phyloP scores from a whole-genome alignment of 2,329 filamentous ascomycete species.

The Alternaria sp. region DNA sequence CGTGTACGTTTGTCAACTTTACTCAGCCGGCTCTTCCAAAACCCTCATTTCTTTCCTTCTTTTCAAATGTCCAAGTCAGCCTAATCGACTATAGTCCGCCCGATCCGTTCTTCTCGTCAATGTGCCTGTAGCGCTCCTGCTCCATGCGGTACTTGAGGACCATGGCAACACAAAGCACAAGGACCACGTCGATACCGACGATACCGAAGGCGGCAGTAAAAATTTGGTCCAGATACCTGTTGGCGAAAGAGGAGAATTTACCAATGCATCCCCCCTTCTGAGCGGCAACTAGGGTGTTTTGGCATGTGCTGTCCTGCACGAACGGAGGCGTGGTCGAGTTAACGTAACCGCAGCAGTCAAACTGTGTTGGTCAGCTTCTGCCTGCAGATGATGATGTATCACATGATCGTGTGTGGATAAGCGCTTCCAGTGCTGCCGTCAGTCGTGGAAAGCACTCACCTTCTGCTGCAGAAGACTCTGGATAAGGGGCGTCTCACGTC shows the following conservation, averaged over 20 bases:
- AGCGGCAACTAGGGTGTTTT: slow-evolving; percentile 74
- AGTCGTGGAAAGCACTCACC: slow-evolving; percentile 57
- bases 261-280: slow-evolving; percentile 74
- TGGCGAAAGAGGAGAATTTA: slow-evolving; percentile 73
- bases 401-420: background rate
- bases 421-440: slow-evolving; percentile 13
- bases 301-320: slow-evolving; percentile 72
- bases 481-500: slow-evolving; percentile 61
- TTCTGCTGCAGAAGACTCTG: slow-evolving; percentile 76
- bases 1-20: slow-evolving; percentile 18
- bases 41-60: slow-evolving; percentile 15
- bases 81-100: slow-evolving; percentile 35
- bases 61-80: background rate
- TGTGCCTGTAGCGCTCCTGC: slow-evolving; percentile 77
- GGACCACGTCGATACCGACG: slow-evolving; percentile 72
- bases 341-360: slow-evolving; percentile 81
- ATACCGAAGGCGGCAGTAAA: slow-evolving; percentile 84
- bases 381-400: slow-evolving; percentile 14
- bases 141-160: slow-evolving; percentile 83
- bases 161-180: slow-evolving; percentile 76
- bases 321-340: slow-evolving; percentile 77
- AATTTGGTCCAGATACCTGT: slow-evolving; percentile 75
- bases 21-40: slow-evolving; percentile 29
- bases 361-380: slow-evolving; percentile 59
- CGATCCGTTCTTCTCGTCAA: slow-evolving; percentile 74